Conservation (phyloP, 208 protist genomes). For the Trypanosoma cruzi region DNA sequence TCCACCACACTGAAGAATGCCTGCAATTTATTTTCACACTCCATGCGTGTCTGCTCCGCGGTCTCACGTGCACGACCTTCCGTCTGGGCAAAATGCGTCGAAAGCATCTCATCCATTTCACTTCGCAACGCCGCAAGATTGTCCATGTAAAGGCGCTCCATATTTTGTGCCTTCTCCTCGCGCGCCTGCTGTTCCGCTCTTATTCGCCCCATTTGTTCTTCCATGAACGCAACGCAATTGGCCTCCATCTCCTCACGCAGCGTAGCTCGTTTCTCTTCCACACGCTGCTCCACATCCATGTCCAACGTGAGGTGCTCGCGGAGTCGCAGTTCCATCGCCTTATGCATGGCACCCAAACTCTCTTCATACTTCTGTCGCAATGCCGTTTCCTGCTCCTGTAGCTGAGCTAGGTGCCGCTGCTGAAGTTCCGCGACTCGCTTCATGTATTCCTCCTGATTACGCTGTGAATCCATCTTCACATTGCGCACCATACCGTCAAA, state of each 20-base stretch:
- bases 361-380: constrained; percentile 37
- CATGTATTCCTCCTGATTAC: constrained; percentile 10
- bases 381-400: constrained; percentile 10
- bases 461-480: background rate
- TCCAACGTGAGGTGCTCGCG: constrained; percentile 25
- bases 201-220: constrained; percentile 11
- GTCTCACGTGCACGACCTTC: constrained; percentile 15
- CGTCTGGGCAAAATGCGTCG: constrained; percentile 16
- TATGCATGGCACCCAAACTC: constrained; percentile 31
- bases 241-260: constrained; percentile 29
- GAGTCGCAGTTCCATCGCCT: constrained; percentile 32
- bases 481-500: background rate
- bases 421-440: constrained; percentile 11
- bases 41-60: background rate
- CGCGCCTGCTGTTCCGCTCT: background rate
- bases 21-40: constrained; percentile 16
- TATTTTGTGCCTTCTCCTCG: background rate
- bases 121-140: constrained; percentile 24
- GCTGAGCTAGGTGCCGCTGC: constrained; percentile 6
- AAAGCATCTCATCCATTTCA: constrained; percentile 29
- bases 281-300: constrained; percentile 27
- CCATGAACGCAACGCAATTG: constrained; percentile 21
- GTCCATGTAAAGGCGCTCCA: constrained; percentile 23
- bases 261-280: constrained; percentile 24
- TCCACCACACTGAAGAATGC: background rate